Evolutionary conservation across 1,284 basidiomycete species (phyloP).

Genomic region (Irpex rosettiformis): DNA sequence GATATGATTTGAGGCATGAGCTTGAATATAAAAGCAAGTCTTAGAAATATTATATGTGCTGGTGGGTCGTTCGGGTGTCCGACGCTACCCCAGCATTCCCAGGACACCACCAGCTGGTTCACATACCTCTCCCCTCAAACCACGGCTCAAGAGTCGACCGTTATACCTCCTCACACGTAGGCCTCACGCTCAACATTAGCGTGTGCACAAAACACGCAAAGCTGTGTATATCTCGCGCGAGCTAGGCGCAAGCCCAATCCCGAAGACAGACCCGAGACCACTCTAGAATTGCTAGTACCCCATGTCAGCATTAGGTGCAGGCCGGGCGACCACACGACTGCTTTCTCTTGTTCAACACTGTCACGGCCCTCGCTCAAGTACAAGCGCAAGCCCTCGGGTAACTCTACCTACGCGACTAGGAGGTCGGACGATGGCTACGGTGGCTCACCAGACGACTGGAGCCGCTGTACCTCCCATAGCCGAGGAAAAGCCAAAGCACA

Average conservation of each 20-base stretch:
- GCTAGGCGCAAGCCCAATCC: background rate
- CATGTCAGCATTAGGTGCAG: slow-evolving; percentile 5
- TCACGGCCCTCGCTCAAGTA: slow-evolving; percentile 8
- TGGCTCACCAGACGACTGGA: slow-evolving; percentile 12
- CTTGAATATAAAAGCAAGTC: background rate
- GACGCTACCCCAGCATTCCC: background rate
- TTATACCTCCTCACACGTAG: background rate
- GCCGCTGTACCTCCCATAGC: slow-evolving; percentile 9
- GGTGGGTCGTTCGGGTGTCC: background rate
- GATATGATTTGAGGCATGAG: too few species aligned
- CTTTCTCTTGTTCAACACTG: slow-evolving; percentile 15
- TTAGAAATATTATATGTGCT: too few species aligned
- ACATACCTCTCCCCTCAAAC: background rate
- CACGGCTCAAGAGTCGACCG: too few species aligned
- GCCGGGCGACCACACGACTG: slow-evolving; percentile 13
- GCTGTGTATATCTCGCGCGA: background rate
- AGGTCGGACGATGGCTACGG: slow-evolving; percentile 8
- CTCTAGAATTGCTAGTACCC: background rate
- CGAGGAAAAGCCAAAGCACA: slow-evolving; percentile 14
- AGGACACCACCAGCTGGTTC: background rate
- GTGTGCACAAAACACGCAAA: background rate
- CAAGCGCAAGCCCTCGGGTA: background rate
- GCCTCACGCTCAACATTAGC: background rate
- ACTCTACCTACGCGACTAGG: background rate
- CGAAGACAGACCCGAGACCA: background rate